Evolutionary conservation across 805 yeast species (phyloP).

Genomic region (Kluyveromyces starmeri): DNA sequence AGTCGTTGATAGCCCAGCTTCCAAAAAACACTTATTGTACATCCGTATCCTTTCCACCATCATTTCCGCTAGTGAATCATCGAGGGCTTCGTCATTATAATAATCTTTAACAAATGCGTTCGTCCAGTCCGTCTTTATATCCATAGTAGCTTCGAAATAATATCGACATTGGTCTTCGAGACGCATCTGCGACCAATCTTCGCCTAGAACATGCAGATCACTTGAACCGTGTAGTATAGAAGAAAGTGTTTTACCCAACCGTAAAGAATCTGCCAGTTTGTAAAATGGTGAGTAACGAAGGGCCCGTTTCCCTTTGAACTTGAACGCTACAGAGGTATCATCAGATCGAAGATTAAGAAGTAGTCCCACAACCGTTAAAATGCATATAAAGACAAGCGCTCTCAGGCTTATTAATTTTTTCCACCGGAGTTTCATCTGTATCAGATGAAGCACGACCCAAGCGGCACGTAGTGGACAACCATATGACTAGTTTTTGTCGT

Average conservation of each 20-base stretch:
- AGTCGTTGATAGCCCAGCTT: constrained; percentile 9
- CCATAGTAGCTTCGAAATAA: constrained; percentile 15
- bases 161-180: constrained; percentile 16
- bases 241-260: constrained; percentile 1
- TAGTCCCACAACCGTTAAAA: not conserved
- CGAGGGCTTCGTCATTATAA: constrained; percentile 13
- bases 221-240: not conserved
- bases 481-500: too few relatives aligned
- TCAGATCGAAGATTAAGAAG: not conserved
- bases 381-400: not conserved
- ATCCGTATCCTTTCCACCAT: constrained; percentile 23
- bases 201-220: not conserved
- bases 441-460: too few relatives aligned
- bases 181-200: not conserved
- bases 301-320: not conserved
- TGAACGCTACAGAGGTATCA: too few relatives aligned
- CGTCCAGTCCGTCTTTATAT: constrained; percentile 15
- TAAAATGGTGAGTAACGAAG: constrained; percentile 1
- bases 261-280: not conserved
- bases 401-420: not conserved
- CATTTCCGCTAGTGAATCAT: constrained; percentile 14
- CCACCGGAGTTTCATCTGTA: constrained; percentile 3
- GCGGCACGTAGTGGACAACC: too few relatives aligned
- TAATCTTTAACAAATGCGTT: constrained; percentile 13
- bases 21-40: constrained; percentile 23